Evolutionary conservation across 768 basidiomycete species (phyloP).

Genomic region (Russula foetens): DNA sequence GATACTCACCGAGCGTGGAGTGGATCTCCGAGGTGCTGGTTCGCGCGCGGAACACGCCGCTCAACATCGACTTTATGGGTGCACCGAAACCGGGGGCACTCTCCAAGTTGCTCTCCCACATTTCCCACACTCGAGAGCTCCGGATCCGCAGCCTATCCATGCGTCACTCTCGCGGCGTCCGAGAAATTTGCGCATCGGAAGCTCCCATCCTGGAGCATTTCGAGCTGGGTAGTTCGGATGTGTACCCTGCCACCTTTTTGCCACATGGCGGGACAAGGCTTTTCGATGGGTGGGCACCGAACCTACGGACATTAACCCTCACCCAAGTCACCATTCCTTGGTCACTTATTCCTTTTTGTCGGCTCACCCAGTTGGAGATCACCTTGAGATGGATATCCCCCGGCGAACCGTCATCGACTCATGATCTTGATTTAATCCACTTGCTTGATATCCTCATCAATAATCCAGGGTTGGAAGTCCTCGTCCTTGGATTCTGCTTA

Average conservation of each 20-base stretch:
- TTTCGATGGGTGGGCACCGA: neutral
- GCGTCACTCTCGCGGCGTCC: neutral
- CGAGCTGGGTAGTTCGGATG: neutral
- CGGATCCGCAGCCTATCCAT: neutral
- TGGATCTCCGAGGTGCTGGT: constrained; percentile 3
- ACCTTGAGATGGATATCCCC: neutral
- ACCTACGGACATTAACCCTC: neutral
- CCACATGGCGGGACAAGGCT: neutral
- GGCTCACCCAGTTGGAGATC: constrained; percentile 1
- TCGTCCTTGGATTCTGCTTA: neutral
- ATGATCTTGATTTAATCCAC: neutral
- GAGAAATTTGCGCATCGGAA: neutral
- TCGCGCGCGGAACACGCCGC: neutral
- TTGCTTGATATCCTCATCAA: neutral
- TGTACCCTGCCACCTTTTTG: neutral
- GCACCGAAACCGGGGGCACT: neutral
- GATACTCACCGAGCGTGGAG: neutral
- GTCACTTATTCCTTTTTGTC: neutral
- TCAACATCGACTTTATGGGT: neutral
- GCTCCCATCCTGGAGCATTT: constrained; percentile 5
- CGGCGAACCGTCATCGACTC: neutral
- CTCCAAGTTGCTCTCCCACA: neutral
- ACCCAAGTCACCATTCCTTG: neutral
- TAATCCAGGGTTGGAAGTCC: neutral
- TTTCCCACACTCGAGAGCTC: constrained; percentile 3